phyloP scores from a whole-genome alignment of 345 rosid genomes.

The Anacardium occidentale region DNA sequence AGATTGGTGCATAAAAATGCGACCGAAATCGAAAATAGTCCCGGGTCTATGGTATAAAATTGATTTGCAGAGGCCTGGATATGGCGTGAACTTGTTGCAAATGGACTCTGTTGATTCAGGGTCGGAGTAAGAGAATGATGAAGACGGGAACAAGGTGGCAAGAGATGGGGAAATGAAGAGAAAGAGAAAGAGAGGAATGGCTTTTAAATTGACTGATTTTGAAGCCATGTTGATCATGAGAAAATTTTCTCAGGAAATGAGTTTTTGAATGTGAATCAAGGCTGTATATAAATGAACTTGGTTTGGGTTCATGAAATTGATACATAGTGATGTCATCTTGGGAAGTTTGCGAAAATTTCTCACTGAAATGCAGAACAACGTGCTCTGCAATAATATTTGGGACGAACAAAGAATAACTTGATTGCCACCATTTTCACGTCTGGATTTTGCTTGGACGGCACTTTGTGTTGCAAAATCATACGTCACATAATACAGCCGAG shows the following conservation, averaged over 20 bases:
- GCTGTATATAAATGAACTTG: conserved; percentile 1
- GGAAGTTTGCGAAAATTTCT: neutral
- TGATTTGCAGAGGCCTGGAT: conserved; percentile 27
- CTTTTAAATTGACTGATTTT: neutral
- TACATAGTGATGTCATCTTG: conserved; percentile 5
- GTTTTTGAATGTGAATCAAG: neutral
- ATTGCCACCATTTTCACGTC: neutral
- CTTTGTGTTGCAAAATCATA: neutral
- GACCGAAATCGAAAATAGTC: conserved; percentile 29
- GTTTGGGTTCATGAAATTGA: neutral
- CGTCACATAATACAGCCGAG: neutral
- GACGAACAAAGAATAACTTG: neutral
- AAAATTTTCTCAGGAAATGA: neutral
- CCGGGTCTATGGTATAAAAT: conserved; percentile 16
- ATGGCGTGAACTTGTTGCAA: conserved; percentile 25
- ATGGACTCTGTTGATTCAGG: conserved; percentile 9
- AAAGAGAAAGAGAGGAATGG: conserved; percentile 12
- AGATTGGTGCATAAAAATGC: conserved; percentile 20
- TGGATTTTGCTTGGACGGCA: conserved; percentile 1
- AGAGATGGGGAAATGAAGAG: conserved; percentile 23
- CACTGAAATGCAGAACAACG: neutral
- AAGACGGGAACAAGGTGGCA: neutral
- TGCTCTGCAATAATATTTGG: conserved; percentile 9
- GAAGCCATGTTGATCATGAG: conserved; percentile 20
- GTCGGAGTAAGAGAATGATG: neutral